Evolutionary conservation across 2,329 filamentous ascomycete species (phyloP).

Genomic region (Apiospora koreana): DNA sequence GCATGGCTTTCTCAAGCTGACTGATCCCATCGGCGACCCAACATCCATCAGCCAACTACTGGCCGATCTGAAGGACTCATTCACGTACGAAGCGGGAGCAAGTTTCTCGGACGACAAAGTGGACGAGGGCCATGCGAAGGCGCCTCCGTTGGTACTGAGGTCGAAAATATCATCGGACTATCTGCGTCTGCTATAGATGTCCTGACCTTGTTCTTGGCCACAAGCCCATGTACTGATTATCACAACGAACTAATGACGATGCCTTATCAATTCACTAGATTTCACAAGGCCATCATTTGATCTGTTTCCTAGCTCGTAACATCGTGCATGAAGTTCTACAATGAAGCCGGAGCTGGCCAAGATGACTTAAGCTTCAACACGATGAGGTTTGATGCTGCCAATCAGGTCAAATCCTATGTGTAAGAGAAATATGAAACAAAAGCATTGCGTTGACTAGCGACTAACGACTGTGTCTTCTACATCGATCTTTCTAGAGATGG

Average conservation of each 20-base stretch:
- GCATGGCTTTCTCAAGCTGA: conserved; percentile 16
- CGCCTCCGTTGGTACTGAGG: conserved; percentile 31
- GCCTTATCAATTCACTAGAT: neutral
- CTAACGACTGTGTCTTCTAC: neutral
- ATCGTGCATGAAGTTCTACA: neutral
- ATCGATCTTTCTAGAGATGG: neutral
- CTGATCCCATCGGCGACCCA: conserved; percentile 15
- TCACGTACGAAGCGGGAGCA: conserved; percentile 31
- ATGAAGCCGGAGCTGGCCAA: neutral
- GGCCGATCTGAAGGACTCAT: conserved; percentile 30
- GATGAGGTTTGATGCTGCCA: neutral
- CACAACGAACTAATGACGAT: neutral
- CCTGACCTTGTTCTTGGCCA: neutral
- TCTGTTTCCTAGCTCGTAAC: neutral
- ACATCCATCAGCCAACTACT: conserved; percentile 23
- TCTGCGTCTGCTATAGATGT: conserved; percentile 12
- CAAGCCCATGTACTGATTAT: neutral
- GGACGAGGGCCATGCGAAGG: conserved; percentile 16
- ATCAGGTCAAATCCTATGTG: neutral
- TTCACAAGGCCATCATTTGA: neutral
- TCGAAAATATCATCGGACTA: conserved; percentile 24
- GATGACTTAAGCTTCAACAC: neutral
- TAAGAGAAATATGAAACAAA: neutral
- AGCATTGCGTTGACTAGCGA: neutral
- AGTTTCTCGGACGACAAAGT: conserved; percentile 18